Evolutionary conservation across 1,139 yeast genomes (phyloP), one percentile per base, ranked within the genome.

Genomic region (Hansenula sp.): DNA sequence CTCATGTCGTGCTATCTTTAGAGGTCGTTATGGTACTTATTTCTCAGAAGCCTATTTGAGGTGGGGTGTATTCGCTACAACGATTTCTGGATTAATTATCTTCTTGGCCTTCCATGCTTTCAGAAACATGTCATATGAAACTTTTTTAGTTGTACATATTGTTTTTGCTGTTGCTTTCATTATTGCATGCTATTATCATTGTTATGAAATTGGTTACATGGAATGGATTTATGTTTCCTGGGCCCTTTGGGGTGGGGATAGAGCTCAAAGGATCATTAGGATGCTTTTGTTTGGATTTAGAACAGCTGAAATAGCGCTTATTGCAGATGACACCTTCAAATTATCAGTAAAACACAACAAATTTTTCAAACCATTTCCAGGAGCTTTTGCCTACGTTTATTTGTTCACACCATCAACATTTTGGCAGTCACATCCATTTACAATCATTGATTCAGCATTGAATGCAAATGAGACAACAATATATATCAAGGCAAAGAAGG

Each of bases 381-480:
- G 88, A 13, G 81, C 83, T 17, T 83, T 75, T 58, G 81, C 79
- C 0, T 84, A 71, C 54, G 63, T 84, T 40, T 80, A 82, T 57
- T 74, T 81, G 44, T 60, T 76, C 39, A 62, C 70, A 34, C 71
- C 79, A 35, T 59, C 74, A 51, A 75, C 76, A 45, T 83, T 83
- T 50, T 85, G 81, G 81, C 89, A 84, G 57, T 76, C 84, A 0
- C 91, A 84, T 59, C 91, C 91, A 0, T 84, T 84, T 55, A 79
- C 89, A 0, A 71, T 79, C 13, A 70, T 79, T 21, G 64, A 63
- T 63, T 47, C 64, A 48, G 53, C 61, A 47, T 56, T 57, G 33
- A 56, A 63, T 44, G 52, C 64, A 49, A 56, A 68, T 59, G 50
- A 65, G 55, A 50, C 71, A 8, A 54, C 58, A 5, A 55, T 71